These are phyloP conservation scores for Penicillium diatomitis DNA, from an alignment of 495 filamentous ascomycete genomes.

Conservation along the genomic window DNA sequence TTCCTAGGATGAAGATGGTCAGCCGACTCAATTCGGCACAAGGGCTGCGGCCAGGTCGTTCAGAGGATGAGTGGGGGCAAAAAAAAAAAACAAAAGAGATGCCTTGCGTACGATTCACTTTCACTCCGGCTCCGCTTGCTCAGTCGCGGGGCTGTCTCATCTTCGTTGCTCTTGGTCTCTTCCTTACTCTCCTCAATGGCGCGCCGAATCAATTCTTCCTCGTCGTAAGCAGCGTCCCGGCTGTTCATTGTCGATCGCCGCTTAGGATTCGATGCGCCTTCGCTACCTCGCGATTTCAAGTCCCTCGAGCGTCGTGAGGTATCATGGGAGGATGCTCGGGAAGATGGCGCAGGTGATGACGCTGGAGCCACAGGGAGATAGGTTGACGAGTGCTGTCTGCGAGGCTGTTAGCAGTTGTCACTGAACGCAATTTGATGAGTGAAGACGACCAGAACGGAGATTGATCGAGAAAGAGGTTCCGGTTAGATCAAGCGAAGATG, in stretches of 20 bases:
- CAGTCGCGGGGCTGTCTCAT: constrained; percentile 45
- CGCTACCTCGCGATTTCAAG: constrained; percentile 38
- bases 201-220: constrained; percentile 78
- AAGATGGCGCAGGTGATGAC: constrained; percentile 35
- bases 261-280: constrained; percentile 47
- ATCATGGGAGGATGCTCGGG: constrained; percentile 36
- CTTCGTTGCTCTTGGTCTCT: constrained; percentile 40
- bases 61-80: constrained; percentile 6
- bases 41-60: background rate
- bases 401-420: constrained; percentile 18
- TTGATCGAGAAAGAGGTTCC: background rate
- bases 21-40: constrained; percentile 10
- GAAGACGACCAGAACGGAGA: background rate
- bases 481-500: background rate
- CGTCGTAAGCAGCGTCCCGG: constrained; percentile 88
- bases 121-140: constrained; percentile 82
- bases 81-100: too few species aligned
- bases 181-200: constrained; percentile 95
- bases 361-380: constrained; percentile 56
- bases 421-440: background rate
- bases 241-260: constrained; percentile 97
- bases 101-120: constrained; percentile 71
- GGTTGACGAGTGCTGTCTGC: constrained; percentile 55
- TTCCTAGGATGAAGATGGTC: constrained; percentile 28
- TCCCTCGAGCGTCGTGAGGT: constrained; percentile 40